Percentiles rank a stretch among this genome's conserved stretches.
These are phyloP conservation scores for Fomitopsis palustris DNA, from an alignment of 1,284 basidiomycete genomes.

Conservation along the genomic window DNA sequence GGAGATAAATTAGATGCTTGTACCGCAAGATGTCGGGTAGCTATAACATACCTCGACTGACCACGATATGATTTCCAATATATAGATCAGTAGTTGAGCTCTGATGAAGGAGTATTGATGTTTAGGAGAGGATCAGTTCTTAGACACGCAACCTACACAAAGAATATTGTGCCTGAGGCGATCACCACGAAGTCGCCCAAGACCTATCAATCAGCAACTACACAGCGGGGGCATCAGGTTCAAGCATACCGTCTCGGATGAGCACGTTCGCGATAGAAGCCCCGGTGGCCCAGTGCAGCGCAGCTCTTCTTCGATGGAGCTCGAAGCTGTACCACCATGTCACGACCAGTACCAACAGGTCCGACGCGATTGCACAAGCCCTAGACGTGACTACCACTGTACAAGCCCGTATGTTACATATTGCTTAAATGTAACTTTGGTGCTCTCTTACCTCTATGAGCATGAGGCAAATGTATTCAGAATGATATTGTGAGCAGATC, in stretches of 20 bases:
- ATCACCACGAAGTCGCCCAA: too few species aligned
- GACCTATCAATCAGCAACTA: neutral
- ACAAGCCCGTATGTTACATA: neutral
- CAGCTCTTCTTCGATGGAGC: neutral
- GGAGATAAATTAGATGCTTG: neutral
- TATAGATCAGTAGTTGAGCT: neutral
- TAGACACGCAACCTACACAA: neutral
- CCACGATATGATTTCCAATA: neutral
- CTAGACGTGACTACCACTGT: neutral
- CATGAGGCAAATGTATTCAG: neutral
- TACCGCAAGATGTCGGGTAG: too few species aligned
- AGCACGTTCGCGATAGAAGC: neutral
- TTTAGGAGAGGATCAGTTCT: too few species aligned
- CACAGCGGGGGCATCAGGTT: neutral
- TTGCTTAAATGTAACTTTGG: neutral
- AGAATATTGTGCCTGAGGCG: neutral
- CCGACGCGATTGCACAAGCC: neutral
- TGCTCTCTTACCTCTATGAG: neutral
- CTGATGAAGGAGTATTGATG: neutral
- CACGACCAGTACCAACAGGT: neutral
- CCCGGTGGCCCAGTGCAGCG: neutral
- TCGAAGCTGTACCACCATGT: neutral
- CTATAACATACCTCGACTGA: neutral
- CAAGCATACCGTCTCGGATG: neutral
- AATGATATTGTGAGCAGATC: too few species aligned